phyloP scores from a whole-genome alignment of 148 eudicot species.

The Fagopyrum esculentum region DNA sequence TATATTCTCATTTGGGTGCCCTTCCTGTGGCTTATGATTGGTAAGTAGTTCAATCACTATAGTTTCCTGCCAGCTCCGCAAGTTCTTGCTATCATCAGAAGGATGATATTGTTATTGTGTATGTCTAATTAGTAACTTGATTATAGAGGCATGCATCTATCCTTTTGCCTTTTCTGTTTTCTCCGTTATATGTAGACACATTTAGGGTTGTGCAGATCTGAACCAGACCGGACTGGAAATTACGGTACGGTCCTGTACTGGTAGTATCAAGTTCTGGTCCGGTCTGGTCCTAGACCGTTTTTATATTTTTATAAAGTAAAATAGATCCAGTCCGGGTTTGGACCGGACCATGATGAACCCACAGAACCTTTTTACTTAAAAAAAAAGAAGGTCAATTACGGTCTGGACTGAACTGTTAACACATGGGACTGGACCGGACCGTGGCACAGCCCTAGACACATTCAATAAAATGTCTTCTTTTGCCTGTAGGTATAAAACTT shows the following conservation, averaged over 20 bases:
- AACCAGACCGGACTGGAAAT: no score
- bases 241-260: no score
- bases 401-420: no score
- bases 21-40: constrained; percentile 80
- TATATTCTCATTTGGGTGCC: constrained; percentile 74
- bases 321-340: no score
- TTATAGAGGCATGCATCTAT: neutral
- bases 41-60: constrained; percentile 25
- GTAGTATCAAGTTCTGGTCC: no score
- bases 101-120: neutral
- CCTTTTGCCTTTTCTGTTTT: neutral
- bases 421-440: no score
- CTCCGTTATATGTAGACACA: constrained; percentile 3
- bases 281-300: neutral
- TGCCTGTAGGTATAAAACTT: constrained; percentile 58
- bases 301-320: no score
- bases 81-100: neutral
- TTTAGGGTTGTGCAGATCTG: neutral
- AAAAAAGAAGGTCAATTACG: no score
- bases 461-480: constrained; percentile 5
- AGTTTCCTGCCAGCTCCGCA: neutral
- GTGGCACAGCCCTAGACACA: neutral
- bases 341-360: no score
- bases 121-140: neutral
- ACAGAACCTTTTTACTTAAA: no score